Conservation (phyloP, 306 rosid genomes). For the Fragaria vesca region DNA sequence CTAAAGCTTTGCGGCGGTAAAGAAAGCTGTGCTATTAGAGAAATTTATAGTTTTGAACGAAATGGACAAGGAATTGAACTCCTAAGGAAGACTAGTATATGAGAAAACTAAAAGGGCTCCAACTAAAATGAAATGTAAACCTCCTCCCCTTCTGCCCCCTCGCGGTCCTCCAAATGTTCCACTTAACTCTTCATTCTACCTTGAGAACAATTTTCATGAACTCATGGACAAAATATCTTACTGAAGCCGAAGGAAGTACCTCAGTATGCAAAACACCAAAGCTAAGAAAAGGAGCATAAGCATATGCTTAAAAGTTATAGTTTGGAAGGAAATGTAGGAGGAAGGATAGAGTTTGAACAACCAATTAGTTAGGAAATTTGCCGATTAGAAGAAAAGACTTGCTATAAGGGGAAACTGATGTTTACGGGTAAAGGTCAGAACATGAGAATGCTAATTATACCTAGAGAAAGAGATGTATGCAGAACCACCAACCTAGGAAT, state of each 20-base stretch:
- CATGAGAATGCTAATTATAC: background rate
- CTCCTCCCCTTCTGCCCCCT: background rate
- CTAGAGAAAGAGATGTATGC: background rate
- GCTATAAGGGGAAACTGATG: background rate
- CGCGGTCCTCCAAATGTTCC: slow-evolving; percentile 24
- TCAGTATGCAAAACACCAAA: slow-evolving; percentile 32
- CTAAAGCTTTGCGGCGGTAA: too few relatives aligned
- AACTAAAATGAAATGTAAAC: too few relatives aligned
- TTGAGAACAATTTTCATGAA: slow-evolving; percentile 90
- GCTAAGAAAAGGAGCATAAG: slow-evolving; percentile 10
- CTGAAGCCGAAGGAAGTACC: slow-evolving; percentile 98
- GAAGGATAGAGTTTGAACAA: slow-evolving; percentile 3
- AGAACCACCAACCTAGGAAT: background rate
- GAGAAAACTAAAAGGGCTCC: too few relatives aligned
- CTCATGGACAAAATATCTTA: slow-evolving; percentile 91
- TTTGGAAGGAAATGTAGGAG: slow-evolving; percentile 18
- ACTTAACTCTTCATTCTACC: slow-evolving; percentile 62
- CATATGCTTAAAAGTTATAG: background rate
- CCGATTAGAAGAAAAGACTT: slow-evolving; percentile 11
- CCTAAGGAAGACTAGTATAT: too few relatives aligned
- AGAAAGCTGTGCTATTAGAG: too few relatives aligned
- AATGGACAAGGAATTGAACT: too few relatives aligned
- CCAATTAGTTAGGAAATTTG: slow-evolving; percentile 13
- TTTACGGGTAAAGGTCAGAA: background rate
- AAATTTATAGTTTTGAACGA: too few relatives aligned